Base-by-base conservation (phyloP, 768 basidiomycete species). In the Leucocoprinus sp. region DNA sequence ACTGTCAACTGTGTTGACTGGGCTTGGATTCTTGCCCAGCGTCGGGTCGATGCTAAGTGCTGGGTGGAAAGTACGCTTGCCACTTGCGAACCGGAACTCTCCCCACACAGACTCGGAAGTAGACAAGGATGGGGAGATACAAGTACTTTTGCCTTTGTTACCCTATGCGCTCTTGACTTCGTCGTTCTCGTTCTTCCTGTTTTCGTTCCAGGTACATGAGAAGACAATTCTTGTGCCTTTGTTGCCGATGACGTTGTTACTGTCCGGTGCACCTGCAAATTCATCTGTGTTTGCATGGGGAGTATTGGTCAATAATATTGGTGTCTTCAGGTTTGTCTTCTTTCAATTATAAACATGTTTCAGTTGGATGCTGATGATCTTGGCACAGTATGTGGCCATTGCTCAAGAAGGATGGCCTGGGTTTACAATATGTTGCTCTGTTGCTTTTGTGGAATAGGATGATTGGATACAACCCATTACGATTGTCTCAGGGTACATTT, bases 121-220 rank as follows among this genome's bases (percentile, higher is more conserved):
- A 26, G 44, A 43, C 28, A 17, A 44, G 46, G 33, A 52, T 19
- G 49, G 48, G 21, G 44, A 52, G 22, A 52, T 58, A 22, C 69
- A 71, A 7, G 67, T 76, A 0, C 67, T 84, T 21, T 63, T 85
- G 18, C 71, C 78, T 0, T 67, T 98, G 1, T 71, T 97, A 3
- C 86, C 85, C 0, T 85, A 88, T 52, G 81, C 86, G 2, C 70
- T 96, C 21, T 74, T 92, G 50, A 81, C 78, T 5, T 82, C 79
- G 1, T 85, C 88, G 0, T 75, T 97, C 70, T 85, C 92, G 7
- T 96, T 97, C 73, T 97, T 95, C 67, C 69, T 97, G 24, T 93
- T 95, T 68, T 93, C 92, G 5, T 95, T 95, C 63, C 93, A 96
- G 57, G 93, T 93, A 29, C 93, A 96, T 61, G 93, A 97, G 62